Evolutionary conservation across 1,139 yeast species (phyloP).

Genomic region (Kodamaea ohmeri): DNA sequence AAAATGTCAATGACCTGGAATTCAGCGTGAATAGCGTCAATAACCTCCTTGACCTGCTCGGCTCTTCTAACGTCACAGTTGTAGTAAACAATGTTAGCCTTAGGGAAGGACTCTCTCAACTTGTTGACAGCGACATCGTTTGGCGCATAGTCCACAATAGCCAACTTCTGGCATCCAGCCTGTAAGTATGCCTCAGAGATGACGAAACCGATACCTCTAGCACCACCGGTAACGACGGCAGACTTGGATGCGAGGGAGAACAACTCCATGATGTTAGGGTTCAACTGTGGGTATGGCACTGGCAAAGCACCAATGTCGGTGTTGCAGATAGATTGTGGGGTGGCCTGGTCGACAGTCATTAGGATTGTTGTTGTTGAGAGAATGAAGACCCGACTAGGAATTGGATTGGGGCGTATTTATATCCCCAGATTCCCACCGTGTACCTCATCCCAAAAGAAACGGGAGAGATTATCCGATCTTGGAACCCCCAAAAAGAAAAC

Average conservation of each 20-base stretch:
- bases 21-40: slow-evolving; percentile 30
- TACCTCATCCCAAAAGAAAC: slow-evolving; percentile 13
- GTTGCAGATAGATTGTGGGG: slow-evolving; percentile 23
- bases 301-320: slow-evolving; percentile 42
- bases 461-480: slow-evolving; percentile 13
- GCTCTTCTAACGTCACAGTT: slow-evolving; percentile 43
- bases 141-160: slow-evolving; percentile 42
- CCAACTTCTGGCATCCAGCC: slow-evolving; percentile 43
- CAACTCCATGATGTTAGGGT: slow-evolving; percentile 34
- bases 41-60: slow-evolving; percentile 34
- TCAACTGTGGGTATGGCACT: slow-evolving; percentile 34
- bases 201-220: slow-evolving; percentile 46
- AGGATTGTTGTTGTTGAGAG: too few species aligned
- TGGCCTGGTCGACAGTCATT: slow-evolving; percentile 17
- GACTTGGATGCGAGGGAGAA: slow-evolving; percentile 37
- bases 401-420: too few species aligned
- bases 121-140: slow-evolving; percentile 29
- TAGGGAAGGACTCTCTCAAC: slow-evolving; percentile 30
- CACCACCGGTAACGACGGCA: slow-evolving; percentile 46
- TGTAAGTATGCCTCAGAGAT: slow-evolving; percentile 46
- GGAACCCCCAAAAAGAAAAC: background rate
- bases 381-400: too few species aligned
- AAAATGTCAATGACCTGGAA: slow-evolving; percentile 48
- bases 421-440: slow-evolving; percentile 3
- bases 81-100: slow-evolving; percentile 32